Conservation (phyloP, 495 filamentous ascomycete genomes). For the Alectoria sarmentosa region DNA sequence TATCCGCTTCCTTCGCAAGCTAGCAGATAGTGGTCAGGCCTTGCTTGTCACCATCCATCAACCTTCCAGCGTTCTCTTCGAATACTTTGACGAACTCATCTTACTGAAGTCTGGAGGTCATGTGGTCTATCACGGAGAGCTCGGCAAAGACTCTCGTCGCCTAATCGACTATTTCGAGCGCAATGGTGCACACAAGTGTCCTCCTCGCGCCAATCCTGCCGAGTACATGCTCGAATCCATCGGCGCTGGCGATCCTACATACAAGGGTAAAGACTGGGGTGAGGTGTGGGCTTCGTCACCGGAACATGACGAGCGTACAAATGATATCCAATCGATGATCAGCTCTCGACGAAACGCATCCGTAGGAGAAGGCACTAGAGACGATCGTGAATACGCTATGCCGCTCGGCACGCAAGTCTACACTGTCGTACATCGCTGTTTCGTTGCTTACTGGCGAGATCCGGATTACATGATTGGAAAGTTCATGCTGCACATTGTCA, state of each 20-base stretch:
- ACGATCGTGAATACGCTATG: slow-evolving; percentile 52
- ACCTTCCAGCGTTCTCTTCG: slow-evolving; percentile 70
- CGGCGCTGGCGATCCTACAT: slow-evolving; percentile 56
- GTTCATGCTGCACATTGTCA: slow-evolving; percentile 53
- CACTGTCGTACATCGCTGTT: slow-evolving; percentile 44
- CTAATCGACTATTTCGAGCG: slow-evolving; percentile 58
- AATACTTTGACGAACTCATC: slow-evolving; percentile 66
- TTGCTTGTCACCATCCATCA: slow-evolving; percentile 93
- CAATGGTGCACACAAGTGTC: slow-evolving; percentile 55
- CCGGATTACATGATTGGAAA: slow-evolving; percentile 56
- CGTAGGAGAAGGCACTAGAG: slow-evolving; percentile 32
- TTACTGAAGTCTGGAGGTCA: slow-evolving; percentile 59
- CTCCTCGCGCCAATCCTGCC: slow-evolving; percentile 52
- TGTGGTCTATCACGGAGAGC: slow-evolving; percentile 57
- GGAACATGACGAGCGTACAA: slow-evolving; percentile 37
- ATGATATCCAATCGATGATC: slow-evolving; percentile 44
- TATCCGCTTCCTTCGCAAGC: slow-evolving; percentile 77
- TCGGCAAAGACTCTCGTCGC: slow-evolving; percentile 46
- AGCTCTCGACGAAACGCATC: slow-evolving; percentile 30
- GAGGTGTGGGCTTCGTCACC: slow-evolving; percentile 50
- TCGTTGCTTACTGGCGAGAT: slow-evolving; percentile 53
- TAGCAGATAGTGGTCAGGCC: slow-evolving; percentile 75
- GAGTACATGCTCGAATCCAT: slow-evolving; percentile 66
- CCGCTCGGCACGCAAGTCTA: slow-evolving; percentile 46
- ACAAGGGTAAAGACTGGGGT: slow-evolving; percentile 54